Percentiles rank a stretch among this genome's conserved stretches.
Evolutionary conservation across 2,329 filamentous ascomycete genomes (phyloP).

Genomic region (Diaporthe amygdali): DNA sequence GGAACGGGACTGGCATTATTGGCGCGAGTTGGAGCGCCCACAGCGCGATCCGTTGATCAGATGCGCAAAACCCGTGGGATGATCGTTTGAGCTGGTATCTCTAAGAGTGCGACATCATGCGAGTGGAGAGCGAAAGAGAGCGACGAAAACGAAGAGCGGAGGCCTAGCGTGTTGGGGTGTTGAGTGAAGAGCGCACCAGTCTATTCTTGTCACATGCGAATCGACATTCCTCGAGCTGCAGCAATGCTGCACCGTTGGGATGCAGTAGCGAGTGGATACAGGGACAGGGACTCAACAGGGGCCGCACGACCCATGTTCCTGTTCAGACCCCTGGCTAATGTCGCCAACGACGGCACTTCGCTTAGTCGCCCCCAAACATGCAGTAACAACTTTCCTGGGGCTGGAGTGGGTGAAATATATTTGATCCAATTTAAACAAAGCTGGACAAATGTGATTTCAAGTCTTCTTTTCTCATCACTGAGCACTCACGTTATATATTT

Average conservation of each 20-base stretch:
- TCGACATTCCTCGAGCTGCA: background rate
- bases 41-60: background rate
- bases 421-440: background rate
- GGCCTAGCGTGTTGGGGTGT: background rate
- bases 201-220: constrained; percentile 35
- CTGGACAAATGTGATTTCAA: background rate
- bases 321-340: background rate
- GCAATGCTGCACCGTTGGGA: background rate
- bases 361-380: background rate
- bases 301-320: background rate
- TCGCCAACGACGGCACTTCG: background rate
- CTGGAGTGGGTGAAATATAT: background rate
- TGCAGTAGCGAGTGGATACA: background rate
- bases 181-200: background rate
- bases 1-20: constrained; percentile 58
- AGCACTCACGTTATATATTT: background rate
- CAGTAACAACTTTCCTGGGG: background rate
- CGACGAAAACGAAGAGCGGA: background rate
- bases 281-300: background rate
- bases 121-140: background rate
- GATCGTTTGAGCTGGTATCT: background rate
- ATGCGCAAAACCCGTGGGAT: background rate
- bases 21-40: background rate
- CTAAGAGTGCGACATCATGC: constrained; percentile 14
- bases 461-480: background rate